These are phyloP conservation scores for maize (Zea mays) DNA, from an alignment of 176 grass and related monocot species.

Conservation along the genomic window DNA sequence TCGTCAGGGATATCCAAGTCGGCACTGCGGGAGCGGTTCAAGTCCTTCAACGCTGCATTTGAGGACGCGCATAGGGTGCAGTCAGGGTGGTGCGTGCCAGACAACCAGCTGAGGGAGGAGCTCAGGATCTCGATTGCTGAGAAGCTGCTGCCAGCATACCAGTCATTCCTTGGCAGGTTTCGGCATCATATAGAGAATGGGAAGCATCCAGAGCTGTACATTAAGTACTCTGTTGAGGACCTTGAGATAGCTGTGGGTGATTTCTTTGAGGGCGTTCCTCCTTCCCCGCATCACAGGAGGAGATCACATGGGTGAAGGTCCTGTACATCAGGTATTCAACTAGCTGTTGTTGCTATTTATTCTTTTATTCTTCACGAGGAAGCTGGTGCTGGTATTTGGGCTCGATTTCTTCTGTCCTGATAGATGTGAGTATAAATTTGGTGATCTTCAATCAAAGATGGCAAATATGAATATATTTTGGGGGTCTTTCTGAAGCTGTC, in stretches of 20 bases:
- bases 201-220: slow-evolving; percentile 84
- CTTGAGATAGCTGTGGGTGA: slow-evolving; percentile 62
- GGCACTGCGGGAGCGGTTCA: slow-evolving; percentile 76
- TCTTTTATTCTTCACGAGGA: slow-evolving; percentile 52
- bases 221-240: slow-evolving; percentile 90
- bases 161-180: slow-evolving; percentile 86
- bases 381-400: slow-evolving; percentile 30
- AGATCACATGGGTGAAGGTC: slow-evolving; percentile 53
- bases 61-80: slow-evolving; percentile 81
- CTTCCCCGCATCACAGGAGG: slow-evolving; percentile 55
- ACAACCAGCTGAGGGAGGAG: slow-evolving; percentile 80
- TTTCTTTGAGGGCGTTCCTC: slow-evolving; percentile 72
- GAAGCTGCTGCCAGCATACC: slow-evolving; percentile 83
- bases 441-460: slow-evolving; percentile 34
- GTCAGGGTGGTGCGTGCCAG: slow-evolving; percentile 72
- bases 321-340: slow-evolving; percentile 29
- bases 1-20: slow-evolving; percentile 80
- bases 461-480: slow-evolving; percentile 44
- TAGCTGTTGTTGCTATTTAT: slow-evolving; percentile 36
- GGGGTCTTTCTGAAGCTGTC: slow-evolving; percentile 43
- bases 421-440: slow-evolving; percentile 35
- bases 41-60: slow-evolving; percentile 75
- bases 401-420: slow-evolving; percentile 37
- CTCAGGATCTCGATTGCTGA: slow-evolving; percentile 86
- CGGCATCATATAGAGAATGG: slow-evolving; percentile 88